These are phyloP conservation scores for Blastomyces gilchristii DNA, from an alignment of 2,329 filamentous ascomycete species.

Conservation along the genomic window DNA sequence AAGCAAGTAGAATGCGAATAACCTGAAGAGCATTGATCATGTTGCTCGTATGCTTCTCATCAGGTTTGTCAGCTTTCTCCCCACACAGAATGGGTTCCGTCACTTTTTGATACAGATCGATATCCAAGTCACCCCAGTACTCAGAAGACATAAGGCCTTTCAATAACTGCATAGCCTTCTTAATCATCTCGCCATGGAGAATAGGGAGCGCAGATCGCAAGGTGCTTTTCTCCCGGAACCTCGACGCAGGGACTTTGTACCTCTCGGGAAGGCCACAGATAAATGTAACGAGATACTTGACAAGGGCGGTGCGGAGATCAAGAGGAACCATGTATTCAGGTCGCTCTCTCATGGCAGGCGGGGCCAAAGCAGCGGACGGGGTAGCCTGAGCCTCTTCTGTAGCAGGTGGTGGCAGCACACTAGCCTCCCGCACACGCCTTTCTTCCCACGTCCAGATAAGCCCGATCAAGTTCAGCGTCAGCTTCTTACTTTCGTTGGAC, in stretches of 20 bases:
- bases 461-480: constrained; percentile 81
- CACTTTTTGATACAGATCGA: constrained; percentile 83
- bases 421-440: constrained; percentile 52
- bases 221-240: constrained; percentile 46
- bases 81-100: constrained; percentile 75
- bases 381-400: constrained; percentile 55
- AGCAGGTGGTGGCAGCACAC: constrained; percentile 33
- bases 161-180: constrained; percentile 71
- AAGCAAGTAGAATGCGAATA: constrained; percentile 76
- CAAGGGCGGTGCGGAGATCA: constrained; percentile 62
- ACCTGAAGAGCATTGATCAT: constrained; percentile 94
- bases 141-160: constrained; percentile 74
- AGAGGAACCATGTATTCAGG: constrained; percentile 59
- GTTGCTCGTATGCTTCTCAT: constrained; percentile 72
- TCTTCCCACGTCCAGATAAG: constrained; percentile 92
- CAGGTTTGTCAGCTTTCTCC: constrained; percentile 72
- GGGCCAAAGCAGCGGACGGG: constrained; percentile 41
- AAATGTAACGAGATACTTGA: constrained; percentile 93
- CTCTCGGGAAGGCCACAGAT: constrained; percentile 83
- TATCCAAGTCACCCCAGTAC: constrained; percentile 84
- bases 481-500: constrained; percentile 82
- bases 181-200: constrained; percentile 65
- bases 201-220: constrained; percentile 40
- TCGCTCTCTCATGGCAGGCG: constrained; percentile 39
- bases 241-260: constrained; percentile 63